phyloP scores from a whole-genome alignment of 495 filamentous ascomycete genomes.

The Bacidia gigantensis region DNA sequence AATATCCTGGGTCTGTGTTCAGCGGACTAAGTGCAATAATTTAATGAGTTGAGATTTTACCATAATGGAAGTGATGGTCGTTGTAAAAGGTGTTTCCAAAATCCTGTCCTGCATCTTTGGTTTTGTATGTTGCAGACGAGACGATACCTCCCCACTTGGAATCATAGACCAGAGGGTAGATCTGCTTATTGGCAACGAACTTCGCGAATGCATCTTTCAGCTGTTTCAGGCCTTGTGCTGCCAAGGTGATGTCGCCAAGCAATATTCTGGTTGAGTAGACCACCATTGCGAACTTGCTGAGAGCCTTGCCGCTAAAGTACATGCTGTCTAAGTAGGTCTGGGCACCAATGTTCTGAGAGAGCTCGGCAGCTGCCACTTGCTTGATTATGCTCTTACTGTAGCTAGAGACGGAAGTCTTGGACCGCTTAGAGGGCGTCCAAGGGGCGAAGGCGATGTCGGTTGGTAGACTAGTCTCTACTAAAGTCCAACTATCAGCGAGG shows the following conservation, averaged over 20 bases:
- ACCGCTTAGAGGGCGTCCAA: constrained; percentile 48
- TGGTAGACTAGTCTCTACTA: constrained; percentile 63
- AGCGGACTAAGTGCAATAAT: neutral
- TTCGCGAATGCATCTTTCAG: constrained; percentile 65
- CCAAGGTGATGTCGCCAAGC: constrained; percentile 42
- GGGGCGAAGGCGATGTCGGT: constrained; percentile 59
- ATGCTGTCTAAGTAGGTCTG: constrained; percentile 75
- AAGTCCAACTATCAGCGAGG: constrained; percentile 61
- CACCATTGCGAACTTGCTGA: constrained; percentile 74
- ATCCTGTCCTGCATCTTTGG: constrained; percentile 53
- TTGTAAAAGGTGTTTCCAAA: constrained; percentile 85
- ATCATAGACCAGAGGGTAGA: constrained; percentile 70
- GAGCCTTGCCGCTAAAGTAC: constrained; percentile 89
- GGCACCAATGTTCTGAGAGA: constrained; percentile 52
- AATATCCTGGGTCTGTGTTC: constrained; percentile 47
- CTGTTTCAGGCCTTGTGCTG: constrained; percentile 45
- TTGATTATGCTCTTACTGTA: constrained; percentile 40
- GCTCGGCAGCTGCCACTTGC: constrained; percentile 46
- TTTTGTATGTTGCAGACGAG: constrained; percentile 64
- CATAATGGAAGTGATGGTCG: constrained; percentile 91
- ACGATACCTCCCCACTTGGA: constrained; percentile 75
- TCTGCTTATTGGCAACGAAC: constrained; percentile 65
- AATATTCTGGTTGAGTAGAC: constrained; percentile 57
- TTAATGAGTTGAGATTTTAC: constrained; percentile 3
- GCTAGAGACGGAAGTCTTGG: constrained; percentile 34